Conservation (phyloP, 2,329 filamentous ascomycete genomes). For the Cadophora malorum region DNA sequence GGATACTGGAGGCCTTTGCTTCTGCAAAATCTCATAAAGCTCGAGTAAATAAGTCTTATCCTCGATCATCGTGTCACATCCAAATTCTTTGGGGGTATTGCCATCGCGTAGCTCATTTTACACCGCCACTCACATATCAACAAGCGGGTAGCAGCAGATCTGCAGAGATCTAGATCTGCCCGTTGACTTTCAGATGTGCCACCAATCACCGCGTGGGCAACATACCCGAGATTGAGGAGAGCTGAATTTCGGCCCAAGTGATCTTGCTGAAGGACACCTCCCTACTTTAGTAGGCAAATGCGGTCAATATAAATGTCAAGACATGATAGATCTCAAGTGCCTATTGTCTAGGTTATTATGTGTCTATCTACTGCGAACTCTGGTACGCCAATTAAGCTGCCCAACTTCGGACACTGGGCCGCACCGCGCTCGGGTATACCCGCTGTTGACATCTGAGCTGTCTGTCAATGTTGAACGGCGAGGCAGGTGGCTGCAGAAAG, state of each 20-base stretch:
- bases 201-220: background rate
- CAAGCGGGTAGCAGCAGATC: background rate
- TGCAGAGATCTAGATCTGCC: conserved; percentile 1
- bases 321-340: no score
- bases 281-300: no score
- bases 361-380: no score
- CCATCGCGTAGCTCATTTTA: background rate
- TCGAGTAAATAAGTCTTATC: no score
- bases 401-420: background rate
- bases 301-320: no score
- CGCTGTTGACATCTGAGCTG: background rate
- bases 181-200: background rate
- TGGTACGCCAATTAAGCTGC: background rate
- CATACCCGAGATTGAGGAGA: background rate
- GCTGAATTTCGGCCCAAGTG: background rate
- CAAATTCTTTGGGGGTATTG: no score
- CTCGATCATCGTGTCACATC: no score
- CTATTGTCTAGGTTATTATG: no score
- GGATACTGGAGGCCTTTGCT: no score
- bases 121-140: background rate
- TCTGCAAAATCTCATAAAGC: no score
- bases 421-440: background rate
- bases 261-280: no score
- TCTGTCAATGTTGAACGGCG: background rate
- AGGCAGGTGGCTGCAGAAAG: no score